A percentile compares a stretch with the other conserved stretches of the same genome.
Evolutionary conservation across 2,329 filamentous ascomycete genomes (phyloP).

Genomic region (Monosporascus ibericus): DNA sequence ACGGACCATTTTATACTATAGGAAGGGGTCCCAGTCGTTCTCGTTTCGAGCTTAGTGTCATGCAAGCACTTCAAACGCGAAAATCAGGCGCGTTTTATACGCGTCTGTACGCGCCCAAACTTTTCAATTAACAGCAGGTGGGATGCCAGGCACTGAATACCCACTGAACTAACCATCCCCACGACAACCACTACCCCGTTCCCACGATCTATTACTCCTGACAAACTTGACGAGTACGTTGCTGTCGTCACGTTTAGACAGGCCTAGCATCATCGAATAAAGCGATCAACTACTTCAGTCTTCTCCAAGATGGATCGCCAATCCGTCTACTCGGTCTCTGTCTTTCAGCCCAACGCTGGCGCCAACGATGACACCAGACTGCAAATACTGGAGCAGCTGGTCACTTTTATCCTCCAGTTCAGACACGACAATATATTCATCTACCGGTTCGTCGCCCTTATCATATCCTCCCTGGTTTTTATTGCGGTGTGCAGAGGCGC

Average conservation of each 20-base stretch:
- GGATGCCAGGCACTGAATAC: not conserved
- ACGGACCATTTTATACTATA: no score
- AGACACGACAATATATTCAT: conserved; percentile 91
- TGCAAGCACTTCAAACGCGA: not conserved
- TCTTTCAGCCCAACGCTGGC: conserved; percentile 64
- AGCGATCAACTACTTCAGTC: not conserved
- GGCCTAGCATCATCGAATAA: no score
- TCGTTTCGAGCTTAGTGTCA: not conserved
- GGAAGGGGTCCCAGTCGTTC: no score
- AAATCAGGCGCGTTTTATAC: not conserved
- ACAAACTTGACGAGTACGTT: not conserved
- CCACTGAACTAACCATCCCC: not conserved
- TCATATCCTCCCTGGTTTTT: not conserved
- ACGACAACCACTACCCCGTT: not conserved
- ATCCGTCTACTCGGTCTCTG: conserved; percentile 78
- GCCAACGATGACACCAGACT: conserved; percentile 62
- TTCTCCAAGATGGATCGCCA: conserved; percentile 68
- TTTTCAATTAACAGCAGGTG: not conserved
- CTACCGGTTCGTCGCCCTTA: conserved; percentile 62
- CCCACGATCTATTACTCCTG: not conserved
- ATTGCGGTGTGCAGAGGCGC: not conserved
- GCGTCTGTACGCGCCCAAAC: not conserved
- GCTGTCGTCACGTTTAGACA: no score
- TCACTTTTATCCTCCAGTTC: conserved; percentile 90
- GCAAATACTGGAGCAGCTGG: conserved; percentile 71